These are phyloP conservation scores for Excoecaria cochinchinensis DNA, from an alignment of 345 rosid species.

Conservation along the genomic window DNA sequence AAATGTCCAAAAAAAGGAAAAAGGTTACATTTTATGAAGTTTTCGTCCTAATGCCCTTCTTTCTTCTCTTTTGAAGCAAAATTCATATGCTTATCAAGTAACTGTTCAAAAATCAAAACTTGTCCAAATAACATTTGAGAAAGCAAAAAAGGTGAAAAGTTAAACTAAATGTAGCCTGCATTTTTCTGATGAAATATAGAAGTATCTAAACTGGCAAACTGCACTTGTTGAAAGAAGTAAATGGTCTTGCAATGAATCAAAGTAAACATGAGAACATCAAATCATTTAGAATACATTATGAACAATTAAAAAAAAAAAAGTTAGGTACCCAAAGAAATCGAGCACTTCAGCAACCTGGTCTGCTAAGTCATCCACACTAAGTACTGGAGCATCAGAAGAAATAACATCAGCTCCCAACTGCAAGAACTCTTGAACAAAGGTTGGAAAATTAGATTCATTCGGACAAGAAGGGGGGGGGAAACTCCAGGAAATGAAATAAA, in stretches of 20 bases:
- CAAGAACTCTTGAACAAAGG: constrained; percentile 51
- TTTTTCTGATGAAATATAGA: background rate
- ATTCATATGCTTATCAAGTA: background rate
- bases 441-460: constrained; percentile 7
- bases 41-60: too few species aligned
- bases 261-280: background rate
- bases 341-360: constrained; percentile 66
- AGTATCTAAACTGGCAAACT: background rate
- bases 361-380: constrained; percentile 55
- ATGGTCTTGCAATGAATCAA: background rate
- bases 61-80: background rate
- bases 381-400: constrained; percentile 47
- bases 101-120: too few species aligned
- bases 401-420: constrained; percentile 66
- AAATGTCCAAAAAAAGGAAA: too few species aligned
- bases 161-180: background rate
- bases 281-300: too few species aligned
- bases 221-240: background rate
- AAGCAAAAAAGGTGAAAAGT: background rate
- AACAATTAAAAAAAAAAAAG: background rate
- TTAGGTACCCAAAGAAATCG: constrained; percentile 49
- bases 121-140: background rate
- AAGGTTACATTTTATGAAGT: too few species aligned
- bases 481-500: background rate
- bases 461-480: background rate